Percentiles rank a stretch among this genome's conserved stretches.
These are phyloP conservation scores for Funneliformis geosporum DNA, from an alignment of 192 early-diverging fungal genomes.

Conservation along the genomic window DNA sequence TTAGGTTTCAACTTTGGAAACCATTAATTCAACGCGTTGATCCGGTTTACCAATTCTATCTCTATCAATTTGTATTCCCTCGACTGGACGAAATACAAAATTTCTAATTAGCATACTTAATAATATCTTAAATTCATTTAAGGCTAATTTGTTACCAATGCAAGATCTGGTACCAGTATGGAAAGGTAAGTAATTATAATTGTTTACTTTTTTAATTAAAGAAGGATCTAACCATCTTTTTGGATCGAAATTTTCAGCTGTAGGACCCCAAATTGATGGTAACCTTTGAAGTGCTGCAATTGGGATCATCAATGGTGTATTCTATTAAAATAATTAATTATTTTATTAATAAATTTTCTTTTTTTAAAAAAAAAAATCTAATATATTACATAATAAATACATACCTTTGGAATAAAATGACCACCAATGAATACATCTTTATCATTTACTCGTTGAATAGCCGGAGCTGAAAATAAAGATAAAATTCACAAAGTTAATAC, in stretches of 20 bases:
- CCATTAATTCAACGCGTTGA: no score
- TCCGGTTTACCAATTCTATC: no score
- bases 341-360: not conserved
- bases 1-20: no score
- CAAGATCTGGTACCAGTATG: constrained; percentile 53
- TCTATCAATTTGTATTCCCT: no score
- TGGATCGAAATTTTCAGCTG: constrained; percentile 50
- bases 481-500: not conserved
- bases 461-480: constrained; percentile 37
- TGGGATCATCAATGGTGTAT: no score
- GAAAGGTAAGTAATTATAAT: constrained; percentile 47
- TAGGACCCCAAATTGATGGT: no score
- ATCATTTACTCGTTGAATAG: constrained; percentile 38
- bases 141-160: constrained; percentile 59
- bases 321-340: not conserved
- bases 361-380: no score
- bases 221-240: constrained; percentile 52
- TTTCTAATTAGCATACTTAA: constrained; percentile 29
- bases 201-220: constrained; percentile 33
- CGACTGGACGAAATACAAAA: not conserved
- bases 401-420: constrained; percentile 55
- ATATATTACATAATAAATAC: constrained; percentile 19
- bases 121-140: constrained; percentile 58
- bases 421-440: constrained; percentile 44
- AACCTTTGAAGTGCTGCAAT: no score